These are phyloP conservation scores for Sporisorium graminicola DNA, from an alignment of 1,284 basidiomycete species.

Conservation along the genomic window DNA sequence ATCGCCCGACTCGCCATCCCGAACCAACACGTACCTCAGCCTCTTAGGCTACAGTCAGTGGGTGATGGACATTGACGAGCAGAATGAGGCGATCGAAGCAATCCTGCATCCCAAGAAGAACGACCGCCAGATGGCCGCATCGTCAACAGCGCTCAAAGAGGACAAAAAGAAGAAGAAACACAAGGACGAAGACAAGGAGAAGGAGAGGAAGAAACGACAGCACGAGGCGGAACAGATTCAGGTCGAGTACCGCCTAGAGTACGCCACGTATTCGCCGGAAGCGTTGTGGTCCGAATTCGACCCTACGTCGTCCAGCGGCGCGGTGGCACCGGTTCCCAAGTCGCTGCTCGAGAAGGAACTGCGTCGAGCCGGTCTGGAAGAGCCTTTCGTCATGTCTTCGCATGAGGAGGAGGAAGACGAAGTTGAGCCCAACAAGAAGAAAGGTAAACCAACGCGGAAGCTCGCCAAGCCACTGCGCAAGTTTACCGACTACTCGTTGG, in stretches of 20 bases:
- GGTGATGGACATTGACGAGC: conserved; percentile 77
- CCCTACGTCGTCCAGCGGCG: background rate
- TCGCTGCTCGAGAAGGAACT: conserved; percentile 77
- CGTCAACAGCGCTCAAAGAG: conserved; percentile 8
- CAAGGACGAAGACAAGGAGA: conserved; percentile 22
- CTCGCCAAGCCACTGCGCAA: conserved; percentile 71
- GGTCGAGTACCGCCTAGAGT: conserved; percentile 62
- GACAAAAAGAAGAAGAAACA: conserved; percentile 16
- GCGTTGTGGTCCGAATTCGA: conserved; percentile 62
- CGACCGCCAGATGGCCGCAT: conserved; percentile 1
- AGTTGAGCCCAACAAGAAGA: conserved; percentile 9
- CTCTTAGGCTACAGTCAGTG: conserved; percentile 87
- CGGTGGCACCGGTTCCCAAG: conserved; percentile 71
- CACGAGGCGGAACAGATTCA: conserved; percentile 29
- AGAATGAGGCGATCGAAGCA: conserved; percentile 72
- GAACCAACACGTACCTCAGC: conserved; percentile 78
- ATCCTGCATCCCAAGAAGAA: conserved; percentile 26
- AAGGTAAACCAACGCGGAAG: conserved; percentile 7
- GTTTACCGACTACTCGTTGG: conserved; percentile 78
- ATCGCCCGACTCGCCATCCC: conserved; percentile 78
- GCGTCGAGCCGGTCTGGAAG: conserved; percentile 69
- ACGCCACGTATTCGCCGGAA: conserved; percentile 59
- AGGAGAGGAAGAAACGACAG: conserved; percentile 5
- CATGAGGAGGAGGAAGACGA: background rate
- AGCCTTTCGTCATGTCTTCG: conserved; percentile 35